Conservation (phyloP, 495 filamentous ascomycete genomes). For the Aspergillus biplanus region DNA sequence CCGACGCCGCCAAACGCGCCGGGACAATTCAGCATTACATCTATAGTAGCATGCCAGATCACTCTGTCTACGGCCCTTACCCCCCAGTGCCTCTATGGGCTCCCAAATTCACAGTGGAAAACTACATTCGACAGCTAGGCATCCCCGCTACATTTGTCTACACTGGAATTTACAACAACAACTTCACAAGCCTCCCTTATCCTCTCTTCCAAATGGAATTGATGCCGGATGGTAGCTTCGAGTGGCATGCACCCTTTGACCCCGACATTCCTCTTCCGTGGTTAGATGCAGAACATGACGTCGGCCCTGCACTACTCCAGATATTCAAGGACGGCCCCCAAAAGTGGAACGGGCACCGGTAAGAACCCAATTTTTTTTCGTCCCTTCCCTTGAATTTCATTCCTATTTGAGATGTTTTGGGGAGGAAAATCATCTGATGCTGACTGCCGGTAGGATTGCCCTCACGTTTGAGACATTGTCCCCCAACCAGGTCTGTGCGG, state of each 20-base stretch:
- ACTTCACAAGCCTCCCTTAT: constrained; percentile 92
- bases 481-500: constrained; percentile 76
- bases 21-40: constrained; percentile 84
- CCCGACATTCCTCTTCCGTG: constrained; percentile 87
- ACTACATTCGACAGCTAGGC: constrained; percentile 81
- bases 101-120: constrained; percentile 87
- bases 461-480: constrained; percentile 91
- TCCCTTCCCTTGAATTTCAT: background rate
- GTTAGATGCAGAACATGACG: constrained; percentile 96
- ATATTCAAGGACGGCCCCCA: constrained; percentile 90
- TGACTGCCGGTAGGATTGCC: constrained; percentile 65
- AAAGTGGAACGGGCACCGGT: constrained; percentile 85
- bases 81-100: constrained; percentile 88
- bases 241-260: constrained; percentile 95
- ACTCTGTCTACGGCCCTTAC: constrained; percentile 77
- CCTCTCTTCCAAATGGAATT: constrained; percentile 94
- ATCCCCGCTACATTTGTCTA: constrained; percentile 92
- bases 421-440: background rate
- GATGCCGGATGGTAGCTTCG: constrained; percentile 78
- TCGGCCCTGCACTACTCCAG: constrained; percentile 91
- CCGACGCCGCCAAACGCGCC: constrained; percentile 85
- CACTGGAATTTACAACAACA: constrained; percentile 98
- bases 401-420: constrained; percentile 12
- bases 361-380: constrained; percentile 29
- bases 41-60: constrained; percentile 96